These are phyloP conservation scores for Salix arbutifolia DNA, from an alignment of 345 rosid genomes.

Conservation along the genomic window DNA sequence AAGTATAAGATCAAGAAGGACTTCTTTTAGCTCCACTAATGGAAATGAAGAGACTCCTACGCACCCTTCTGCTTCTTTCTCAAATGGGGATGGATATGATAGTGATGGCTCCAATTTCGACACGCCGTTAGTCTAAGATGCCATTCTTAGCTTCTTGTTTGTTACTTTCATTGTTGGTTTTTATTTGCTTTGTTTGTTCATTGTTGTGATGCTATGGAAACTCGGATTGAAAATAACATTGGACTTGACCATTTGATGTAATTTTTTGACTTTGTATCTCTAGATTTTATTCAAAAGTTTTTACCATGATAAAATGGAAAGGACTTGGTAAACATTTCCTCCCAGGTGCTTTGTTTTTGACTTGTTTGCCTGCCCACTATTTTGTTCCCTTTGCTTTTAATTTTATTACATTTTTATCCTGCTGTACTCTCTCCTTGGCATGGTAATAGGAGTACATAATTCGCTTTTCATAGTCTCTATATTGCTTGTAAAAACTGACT, in stretches of 20 bases:
- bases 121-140: conserved; percentile 41
- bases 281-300: neutral
- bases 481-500: neutral
- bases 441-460: neutral
- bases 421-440: neutral
- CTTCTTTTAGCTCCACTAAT: conserved; percentile 50
- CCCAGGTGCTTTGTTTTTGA: neutral
- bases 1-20: conserved; percentile 43
- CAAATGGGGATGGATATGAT: conserved; percentile 67
- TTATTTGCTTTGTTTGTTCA: neutral
- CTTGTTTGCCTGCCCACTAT: neutral
- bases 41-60: conserved; percentile 42
- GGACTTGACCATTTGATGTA: neutral
- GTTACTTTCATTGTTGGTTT: neutral
- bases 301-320: neutral
- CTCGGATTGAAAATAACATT: neutral
- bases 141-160: neutral
- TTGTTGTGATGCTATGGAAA: neutral
- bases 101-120: conserved; percentile 68
- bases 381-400: neutral
- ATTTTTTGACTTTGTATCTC: neutral
- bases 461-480: neutral
- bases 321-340: neutral
- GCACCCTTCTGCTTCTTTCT: conserved; percentile 35
- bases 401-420: neutral